Conservation (phyloP, 805 yeast species). For the Candida odintsovae region DNA sequence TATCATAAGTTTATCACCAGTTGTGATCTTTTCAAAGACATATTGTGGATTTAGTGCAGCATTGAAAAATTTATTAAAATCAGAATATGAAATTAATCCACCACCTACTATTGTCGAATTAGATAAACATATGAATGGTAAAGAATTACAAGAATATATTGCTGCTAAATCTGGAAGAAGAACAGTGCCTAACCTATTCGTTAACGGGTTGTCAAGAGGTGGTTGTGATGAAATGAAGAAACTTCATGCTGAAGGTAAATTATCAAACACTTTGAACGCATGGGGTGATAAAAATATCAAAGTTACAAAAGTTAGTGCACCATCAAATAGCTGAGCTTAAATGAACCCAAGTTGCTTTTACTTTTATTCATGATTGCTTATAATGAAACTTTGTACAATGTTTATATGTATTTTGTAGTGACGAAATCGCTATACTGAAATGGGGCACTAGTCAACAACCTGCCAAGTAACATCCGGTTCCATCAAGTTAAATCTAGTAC, state of each 20-base stretch:
- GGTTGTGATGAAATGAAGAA: slow-evolving; percentile 79
- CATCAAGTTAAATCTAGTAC: too few relatives aligned
- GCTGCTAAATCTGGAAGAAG: slow-evolving; percentile 64
- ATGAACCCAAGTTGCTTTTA: background rate
- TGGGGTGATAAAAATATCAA: slow-evolving; percentile 58
- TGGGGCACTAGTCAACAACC: too few relatives aligned
- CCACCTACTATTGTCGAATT: slow-evolving; percentile 70
- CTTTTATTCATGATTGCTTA: background rate
- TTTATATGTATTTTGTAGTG: too few relatives aligned
- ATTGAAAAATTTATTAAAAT: slow-evolving; percentile 60
- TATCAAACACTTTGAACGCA: slow-evolving; percentile 44
- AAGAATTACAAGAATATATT: slow-evolving; percentile 67
- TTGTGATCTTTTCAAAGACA: slow-evolving; percentile 49
- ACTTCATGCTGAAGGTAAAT: slow-evolving; percentile 51
- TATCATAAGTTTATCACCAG: slow-evolving; percentile 58
- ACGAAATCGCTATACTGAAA: too few relatives aligned
- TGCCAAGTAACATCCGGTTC: too few relatives aligned
- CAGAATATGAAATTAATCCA: slow-evolving; percentile 68
- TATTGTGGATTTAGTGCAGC: slow-evolving; percentile 73
- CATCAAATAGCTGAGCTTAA: slow-evolving; percentile 42
- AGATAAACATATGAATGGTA: slow-evolving; percentile 74
- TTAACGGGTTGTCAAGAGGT: slow-evolving; percentile 73
- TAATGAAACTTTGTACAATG: background rate
- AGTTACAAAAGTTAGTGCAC: slow-evolving; percentile 46
- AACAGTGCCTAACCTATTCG: slow-evolving; percentile 87